Base-by-base conservation (phyloP, 768 basidiomycete species). In the Auricularia cornea region DNA sequence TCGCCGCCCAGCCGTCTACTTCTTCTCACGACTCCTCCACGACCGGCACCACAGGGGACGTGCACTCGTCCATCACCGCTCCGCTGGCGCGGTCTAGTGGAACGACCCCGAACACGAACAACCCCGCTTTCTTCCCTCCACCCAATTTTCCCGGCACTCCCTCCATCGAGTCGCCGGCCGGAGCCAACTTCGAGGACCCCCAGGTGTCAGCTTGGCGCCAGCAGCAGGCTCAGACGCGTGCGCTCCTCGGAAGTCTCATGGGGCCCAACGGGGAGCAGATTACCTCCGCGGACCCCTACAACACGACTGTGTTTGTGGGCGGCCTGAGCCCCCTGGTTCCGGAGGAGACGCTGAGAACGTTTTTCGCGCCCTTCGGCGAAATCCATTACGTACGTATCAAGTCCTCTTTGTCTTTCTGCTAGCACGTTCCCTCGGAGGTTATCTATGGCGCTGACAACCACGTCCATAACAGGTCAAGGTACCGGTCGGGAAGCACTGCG, bases 271-370 rank as follows among this genome's bases (percentile, higher is more conserved):
- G 90, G 63, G 88, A 92, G 76, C 86, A 91, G 73, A 77, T 93
- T 66, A 91, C 90, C 31, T 90, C 89, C 28, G 91, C 88, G 26
- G 94, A 96, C 70, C 94, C 94, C n/a, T 93, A 94, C 70, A 97
- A 96, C 70, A 95, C 94, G 16, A 97, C 94, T 2, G 94, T 93
- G 4, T 97, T 97, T 66, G 94, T 97, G 23, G 94, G 94, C 29
- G 94, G 94, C 0, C 72, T 96, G 60, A 91, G 90, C 11, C 91
- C 91, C 20, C 75, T 94, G 64, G 94, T 97, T 52, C 87, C 88
- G 30, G 94, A 96, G 76, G 94, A 96, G 57, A 95, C 92, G 2
- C 75, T 97, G 70, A 80, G 92, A 72, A 92, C 91, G 3, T 94
- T 94, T 74, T 95, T 95, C 74, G 82, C 84, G 12, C 92, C 92